Evolutionary conservation across 148 eudicot species (phyloP), one percentile per base, ranked within the genome.

Genomic region (Polygonum maritimum): DNA sequence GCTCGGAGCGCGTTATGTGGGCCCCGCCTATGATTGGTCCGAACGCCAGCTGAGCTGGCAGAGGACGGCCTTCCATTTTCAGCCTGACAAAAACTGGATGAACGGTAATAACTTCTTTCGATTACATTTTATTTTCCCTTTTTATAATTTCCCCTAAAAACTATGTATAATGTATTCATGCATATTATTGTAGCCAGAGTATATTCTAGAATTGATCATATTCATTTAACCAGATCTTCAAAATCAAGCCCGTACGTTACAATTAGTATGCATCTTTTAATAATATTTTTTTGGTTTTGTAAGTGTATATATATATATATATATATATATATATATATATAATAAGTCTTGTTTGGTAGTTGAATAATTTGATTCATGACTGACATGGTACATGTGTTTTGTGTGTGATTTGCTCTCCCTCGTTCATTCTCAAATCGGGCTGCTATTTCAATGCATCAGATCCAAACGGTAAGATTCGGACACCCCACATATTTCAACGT

Each of bases 71-170:
- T 92, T 81, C 71, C 97, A 92, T 74, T 90, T 90, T 76, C 97
- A 92, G 48, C 94, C 97, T 2, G 48, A 80, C 8, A 77, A 83
- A 57, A 92, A 92, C 60, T 92, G 94, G 94, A 90, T 92, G 91
- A 92, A 92, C 49, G 97, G 97, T 92, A 84, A 18, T 5, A 1
- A 18, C 38, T 48, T 40, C 45, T 45, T 35, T 35, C 6, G 16
- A 19, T 1, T 63, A 60, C 36, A 21, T 54, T 26, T 63, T 21
- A 22, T 26, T 41, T 5, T 54, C n/a, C n/a, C 5, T 4, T 3
- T 4, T 7, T 2, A 5, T 0, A 0, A 0, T 1, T 26, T 26
- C 31, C 31, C 31, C 31, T 26, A 26, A 26, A 26, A 26, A 26
- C 31, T 26, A 26, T 26, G 31, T 14, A 3, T 38, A n/a, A n/a